A percentile compares a stretch with the other conserved stretches of the same genome.
Evolutionary conservation across 345 rosid species (phyloP).

Genomic region (Citrus glauca): DNA sequence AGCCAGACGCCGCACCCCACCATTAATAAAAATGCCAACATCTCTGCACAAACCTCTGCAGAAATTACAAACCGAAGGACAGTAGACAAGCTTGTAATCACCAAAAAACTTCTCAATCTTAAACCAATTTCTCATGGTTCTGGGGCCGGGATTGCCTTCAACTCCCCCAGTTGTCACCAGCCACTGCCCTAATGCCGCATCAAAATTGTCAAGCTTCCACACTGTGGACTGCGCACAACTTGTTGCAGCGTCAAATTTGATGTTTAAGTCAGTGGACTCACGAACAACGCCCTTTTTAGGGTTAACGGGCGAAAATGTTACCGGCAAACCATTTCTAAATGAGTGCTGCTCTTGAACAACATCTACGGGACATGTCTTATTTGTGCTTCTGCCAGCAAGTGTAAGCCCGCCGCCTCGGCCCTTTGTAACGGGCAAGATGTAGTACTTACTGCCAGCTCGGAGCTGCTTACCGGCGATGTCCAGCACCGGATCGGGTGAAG

Average conservation of each 20-base stretch:
- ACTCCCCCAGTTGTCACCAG: constrained; percentile 49
- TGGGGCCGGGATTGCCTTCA: constrained; percentile 52
- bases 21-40: constrained; percentile 44
- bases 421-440: constrained; percentile 11
- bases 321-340: constrained; percentile 27
- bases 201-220: constrained; percentile 42
- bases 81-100: constrained; percentile 56
- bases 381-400: constrained; percentile 17
- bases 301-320: constrained; percentile 32
- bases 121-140: constrained; percentile 53
- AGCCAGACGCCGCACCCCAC: constrained; percentile 44
- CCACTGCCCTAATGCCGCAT: constrained; percentile 35
- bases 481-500: constrained; percentile 18
- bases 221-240: constrained; percentile 45
- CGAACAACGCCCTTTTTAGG: constrained; percentile 16
- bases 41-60: constrained; percentile 35
- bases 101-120: constrained; percentile 46
- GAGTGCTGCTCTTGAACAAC: constrained; percentile 27
- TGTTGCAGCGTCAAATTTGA: constrained; percentile 40
- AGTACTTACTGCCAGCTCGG: constrained; percentile 19
- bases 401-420: constrained; percentile 40
- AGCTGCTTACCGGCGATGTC: constrained; percentile 23
- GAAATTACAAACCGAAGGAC: constrained; percentile 52
- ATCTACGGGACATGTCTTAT: constrained; percentile 25
- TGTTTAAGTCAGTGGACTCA: constrained; percentile 37